Percentiles rank a stretch among this genome's conserved stretches.
phyloP scores from a whole-genome alignment of 345 rosid genomes.

The Euphorbia tirucalli region DNA sequence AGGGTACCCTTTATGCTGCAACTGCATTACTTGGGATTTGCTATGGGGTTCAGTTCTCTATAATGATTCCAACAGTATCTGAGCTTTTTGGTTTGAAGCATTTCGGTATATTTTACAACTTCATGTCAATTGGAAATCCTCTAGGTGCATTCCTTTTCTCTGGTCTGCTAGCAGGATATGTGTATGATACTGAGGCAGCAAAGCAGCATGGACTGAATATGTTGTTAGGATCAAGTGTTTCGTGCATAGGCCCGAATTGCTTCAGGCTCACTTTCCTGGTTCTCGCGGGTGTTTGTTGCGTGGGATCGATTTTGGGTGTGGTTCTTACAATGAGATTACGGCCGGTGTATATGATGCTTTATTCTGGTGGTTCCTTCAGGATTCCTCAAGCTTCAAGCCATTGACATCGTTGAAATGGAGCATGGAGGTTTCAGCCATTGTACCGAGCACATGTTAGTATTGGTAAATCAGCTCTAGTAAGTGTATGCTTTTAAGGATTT shows the following conservation, averaged over 20 bases:
- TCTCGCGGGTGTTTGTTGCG: constrained; percentile 46
- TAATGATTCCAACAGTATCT: constrained; percentile 65
- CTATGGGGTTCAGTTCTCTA: constrained; percentile 59
- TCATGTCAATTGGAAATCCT: constrained; percentile 64
- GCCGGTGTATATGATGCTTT: constrained; percentile 63
- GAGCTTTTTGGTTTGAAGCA: constrained; percentile 66
- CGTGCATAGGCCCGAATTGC: constrained; percentile 62
- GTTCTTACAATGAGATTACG: constrained; percentile 44
- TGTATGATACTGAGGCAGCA: constrained; percentile 56
- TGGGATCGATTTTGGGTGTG: constrained; percentile 44
- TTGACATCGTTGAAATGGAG: constrained; percentile 21
- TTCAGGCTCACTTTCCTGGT: constrained; percentile 61
- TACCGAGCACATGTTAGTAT: too few species aligned
- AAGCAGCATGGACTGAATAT: constrained; percentile 38
- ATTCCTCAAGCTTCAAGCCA: constrained; percentile 39
- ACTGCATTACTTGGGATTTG: constrained; percentile 62
- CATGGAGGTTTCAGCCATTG: too few species aligned
- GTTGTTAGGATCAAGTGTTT: constrained; percentile 25
- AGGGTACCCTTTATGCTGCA: constrained; percentile 49
- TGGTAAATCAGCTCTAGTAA: too few species aligned
- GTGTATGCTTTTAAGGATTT: too few species aligned
- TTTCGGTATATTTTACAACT: constrained; percentile 53
- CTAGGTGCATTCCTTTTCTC: constrained; percentile 65
- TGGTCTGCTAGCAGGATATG: constrained; percentile 57
- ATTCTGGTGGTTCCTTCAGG: constrained; percentile 58